Base-by-base conservation (phyloP, 768 basidiomycete species). In the Amanita exitialis region DNA sequence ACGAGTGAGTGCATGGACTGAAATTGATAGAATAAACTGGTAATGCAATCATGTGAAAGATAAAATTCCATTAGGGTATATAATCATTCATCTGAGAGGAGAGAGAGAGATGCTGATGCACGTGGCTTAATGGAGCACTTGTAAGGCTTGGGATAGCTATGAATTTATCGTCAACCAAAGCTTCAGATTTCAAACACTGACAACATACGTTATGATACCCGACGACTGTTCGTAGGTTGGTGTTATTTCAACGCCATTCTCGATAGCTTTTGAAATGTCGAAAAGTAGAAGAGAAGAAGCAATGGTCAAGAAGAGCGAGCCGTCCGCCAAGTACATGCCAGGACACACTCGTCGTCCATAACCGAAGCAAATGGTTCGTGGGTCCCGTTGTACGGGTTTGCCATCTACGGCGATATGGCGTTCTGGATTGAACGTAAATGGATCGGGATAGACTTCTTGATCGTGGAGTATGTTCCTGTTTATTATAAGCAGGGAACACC, bases 391-490 rank as follows among this genome's bases (percentile, higher is more conserved):
- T 15, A 25, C 43, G 23, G 12, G 13, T 9, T 30, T 9, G 4
- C 55, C 62, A 25, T 60, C 52, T 4, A 59, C 56, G 12, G 62
- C 60, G 10, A 78, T 63, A 58, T 69, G 67, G 3, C 78, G 69
- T 30, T 71, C 67, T 0, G 79, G 79, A n/a, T 70, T 65, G 59
- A 80, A 80, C 1, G 37, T 54, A 42, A 72, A 67, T 1, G 79
- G 77, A 27, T 75, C 67, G 0, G 77, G 75, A 56, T 77, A 80
- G 1, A 61, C 62, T 5, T 67, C 60, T 2, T 70, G 69, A 58
- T 83, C 74, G 42, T 75, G 74, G 1, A 77, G 62, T 61, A 82
- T 74, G n/a, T 62, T 64, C 79, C 81, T 80, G 48, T 3, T 30
- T n/a, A 7, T 5, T 18, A 13, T 15, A 9, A 42, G 25, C 25